A percentile compares a stretch with the other conserved stretches of the same genome.
Conservation (phyloP, 306 rosid species). For the Vigna angularis region DNA sequence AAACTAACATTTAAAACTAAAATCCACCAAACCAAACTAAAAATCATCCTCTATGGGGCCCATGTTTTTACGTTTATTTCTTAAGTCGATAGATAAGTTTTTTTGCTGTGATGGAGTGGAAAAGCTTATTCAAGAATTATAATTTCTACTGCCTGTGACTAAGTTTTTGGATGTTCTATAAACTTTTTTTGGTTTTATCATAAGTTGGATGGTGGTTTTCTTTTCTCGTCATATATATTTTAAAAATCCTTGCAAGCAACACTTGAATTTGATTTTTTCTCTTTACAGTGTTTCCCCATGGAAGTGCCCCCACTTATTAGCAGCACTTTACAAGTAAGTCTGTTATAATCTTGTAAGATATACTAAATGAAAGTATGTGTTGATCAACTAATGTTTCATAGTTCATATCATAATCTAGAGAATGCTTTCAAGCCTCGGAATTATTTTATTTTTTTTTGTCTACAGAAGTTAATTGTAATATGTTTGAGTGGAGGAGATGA, state of each 20-base stretch:
- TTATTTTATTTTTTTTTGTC: constrained; percentile 38
- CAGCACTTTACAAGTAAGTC: constrained; percentile 84
- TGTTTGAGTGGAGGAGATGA: constrained; percentile 95
- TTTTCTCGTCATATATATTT: neutral
- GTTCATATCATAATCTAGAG: constrained; percentile 27
- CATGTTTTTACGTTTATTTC: no score
- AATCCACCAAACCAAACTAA: no score
- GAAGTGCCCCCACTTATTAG: constrained; percentile 87
- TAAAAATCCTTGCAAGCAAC: constrained; percentile 10
- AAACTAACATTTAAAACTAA: no score
- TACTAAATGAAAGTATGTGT: constrained; percentile 4
- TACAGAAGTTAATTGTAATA: constrained; percentile 76
- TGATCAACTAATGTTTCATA: constrained; percentile 17
- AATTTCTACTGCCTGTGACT: constrained; percentile 17
- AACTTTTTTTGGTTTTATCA: neutral
- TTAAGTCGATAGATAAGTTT: no score
- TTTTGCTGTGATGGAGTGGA: no score
- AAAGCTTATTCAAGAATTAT: constrained; percentile 2
- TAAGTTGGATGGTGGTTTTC: constrained; percentile 22
- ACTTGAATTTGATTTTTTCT: constrained; percentile 34
- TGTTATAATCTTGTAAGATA: constrained; percentile 38
- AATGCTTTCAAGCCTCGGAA: constrained; percentile 23
- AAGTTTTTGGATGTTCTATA: constrained; percentile 7
- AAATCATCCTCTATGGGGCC: no score
- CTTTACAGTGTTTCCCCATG: constrained; percentile 83